Conservation (phyloP, 768 basidiomycete species). For the button mushroom (Agaricus bisporus) region DNA sequence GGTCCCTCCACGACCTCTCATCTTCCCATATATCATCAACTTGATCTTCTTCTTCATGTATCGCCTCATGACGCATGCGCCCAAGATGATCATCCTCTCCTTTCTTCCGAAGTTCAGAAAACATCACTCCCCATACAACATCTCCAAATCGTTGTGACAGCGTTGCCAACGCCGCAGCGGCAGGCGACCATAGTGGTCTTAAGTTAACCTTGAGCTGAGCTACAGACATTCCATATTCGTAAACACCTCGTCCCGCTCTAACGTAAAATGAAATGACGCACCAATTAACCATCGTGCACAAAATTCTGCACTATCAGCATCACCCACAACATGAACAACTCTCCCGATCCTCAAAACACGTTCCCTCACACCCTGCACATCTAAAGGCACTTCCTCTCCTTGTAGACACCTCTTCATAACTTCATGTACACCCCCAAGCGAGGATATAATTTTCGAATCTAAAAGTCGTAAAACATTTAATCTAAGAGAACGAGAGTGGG, state of each 20-base stretch:
- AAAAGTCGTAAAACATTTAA: constrained; percentile 61
- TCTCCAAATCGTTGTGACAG: constrained; percentile 54
- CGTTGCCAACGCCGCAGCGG: constrained; percentile 59
- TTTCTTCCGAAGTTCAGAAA: constrained; percentile 44
- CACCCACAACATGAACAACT: constrained; percentile 57
- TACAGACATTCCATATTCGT: constrained; percentile 46
- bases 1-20: constrained; percentile 76
- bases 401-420: constrained; percentile 63
- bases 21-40: constrained; percentile 50
- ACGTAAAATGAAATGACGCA: constrained; percentile 22
- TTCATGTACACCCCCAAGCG: constrained; percentile 38
- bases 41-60: constrained; percentile 4
- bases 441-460: constrained; percentile 41
- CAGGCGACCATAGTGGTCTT: constrained; percentile 83
- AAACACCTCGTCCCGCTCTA: constrained; percentile 27
- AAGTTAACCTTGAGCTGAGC: constrained; percentile 93
- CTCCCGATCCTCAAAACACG: constrained; percentile 73
- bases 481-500: constrained; percentile 66
- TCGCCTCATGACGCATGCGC: constrained; percentile 6
- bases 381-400: constrained; percentile 76
- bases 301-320: constrained; percentile 54
- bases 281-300: constrained; percentile 71
- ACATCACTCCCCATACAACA: constrained; percentile 65
- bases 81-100: neutral
- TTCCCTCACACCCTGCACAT: constrained; percentile 79